These are phyloP conservation scores for Paramecium sonneborni DNA, from an alignment of 73 alveolate species.

Conservation along the genomic window DNA sequence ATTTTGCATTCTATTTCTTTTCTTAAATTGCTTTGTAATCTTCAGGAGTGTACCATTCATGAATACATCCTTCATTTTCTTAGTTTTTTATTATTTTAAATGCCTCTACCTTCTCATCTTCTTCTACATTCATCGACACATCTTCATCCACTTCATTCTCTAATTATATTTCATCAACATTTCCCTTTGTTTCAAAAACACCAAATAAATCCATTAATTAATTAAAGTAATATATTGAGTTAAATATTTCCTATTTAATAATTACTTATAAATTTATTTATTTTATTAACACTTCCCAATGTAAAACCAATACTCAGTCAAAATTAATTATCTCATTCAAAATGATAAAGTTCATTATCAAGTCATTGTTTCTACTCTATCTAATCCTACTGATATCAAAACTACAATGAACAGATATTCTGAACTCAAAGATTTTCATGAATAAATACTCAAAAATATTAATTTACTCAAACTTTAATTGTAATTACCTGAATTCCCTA, in stretches of 20 bases:
- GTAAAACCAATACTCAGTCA: neutral
- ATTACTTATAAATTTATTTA: too few relatives aligned
- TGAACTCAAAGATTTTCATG: slow-evolving; percentile 1
- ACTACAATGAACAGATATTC: neutral
- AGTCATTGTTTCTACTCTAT: neutral
- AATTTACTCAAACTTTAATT: neutral
- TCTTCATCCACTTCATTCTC: neutral
- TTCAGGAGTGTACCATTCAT: slow-evolving; percentile 54
- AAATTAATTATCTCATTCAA: neutral
- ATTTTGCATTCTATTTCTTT: slow-evolving; percentile 78
- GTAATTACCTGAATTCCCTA: slow-evolving; percentile 29
- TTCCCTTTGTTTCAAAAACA: neutral
- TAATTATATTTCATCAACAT: neutral
- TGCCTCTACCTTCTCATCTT: neutral
- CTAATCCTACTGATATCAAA: neutral
- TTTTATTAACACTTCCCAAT: neutral
- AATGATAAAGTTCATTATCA: neutral
- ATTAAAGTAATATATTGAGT: slow-evolving; percentile 4
- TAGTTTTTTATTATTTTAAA: neutral
- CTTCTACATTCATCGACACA: neutral
- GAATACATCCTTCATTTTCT: slow-evolving; percentile 48
- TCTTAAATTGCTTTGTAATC: neutral
- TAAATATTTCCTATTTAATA: neutral
- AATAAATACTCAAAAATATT: neutral
- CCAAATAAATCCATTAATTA: slow-evolving; percentile 62